phyloP scores from a whole-genome alignment of 2,329 filamentous ascomycete genomes.

The Fusarium sterilihyphosum region DNA sequence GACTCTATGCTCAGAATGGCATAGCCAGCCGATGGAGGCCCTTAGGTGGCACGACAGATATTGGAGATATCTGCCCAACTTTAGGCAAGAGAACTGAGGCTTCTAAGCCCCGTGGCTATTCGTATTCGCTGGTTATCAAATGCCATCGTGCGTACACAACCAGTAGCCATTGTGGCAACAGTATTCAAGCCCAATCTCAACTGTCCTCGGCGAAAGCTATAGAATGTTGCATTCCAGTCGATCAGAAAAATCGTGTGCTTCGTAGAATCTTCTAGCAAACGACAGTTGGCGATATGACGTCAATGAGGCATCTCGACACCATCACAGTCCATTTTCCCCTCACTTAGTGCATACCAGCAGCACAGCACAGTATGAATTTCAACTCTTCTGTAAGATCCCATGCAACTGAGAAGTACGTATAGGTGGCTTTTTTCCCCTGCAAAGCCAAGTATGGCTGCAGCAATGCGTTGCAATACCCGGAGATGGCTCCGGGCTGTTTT shows the following conservation, averaged over 20 bases:
- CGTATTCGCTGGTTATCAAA: background rate
- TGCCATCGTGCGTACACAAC: background rate
- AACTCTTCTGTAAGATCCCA: conserved; percentile 10
- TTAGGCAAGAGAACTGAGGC: background rate
- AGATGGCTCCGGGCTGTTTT: background rate
- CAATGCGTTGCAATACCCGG: background rate
- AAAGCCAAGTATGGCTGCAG: background rate
- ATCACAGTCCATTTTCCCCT: conserved; percentile 20
- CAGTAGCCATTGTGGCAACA: background rate
- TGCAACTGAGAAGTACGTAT: conserved; percentile 14
- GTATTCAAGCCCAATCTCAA: background rate
- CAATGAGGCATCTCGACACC: conserved; percentile 35
- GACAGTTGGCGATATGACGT: conserved; percentile 29
- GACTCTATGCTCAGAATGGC: background rate
- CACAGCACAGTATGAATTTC: conserved; percentile 1
- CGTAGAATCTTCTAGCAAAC: conserved; percentile 19
- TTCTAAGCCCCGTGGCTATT: background rate
- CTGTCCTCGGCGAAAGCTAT: background rate
- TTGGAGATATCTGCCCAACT: background rate
- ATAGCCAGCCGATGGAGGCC: background rate
- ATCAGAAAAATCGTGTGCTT: background rate
- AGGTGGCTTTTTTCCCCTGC: background rate
- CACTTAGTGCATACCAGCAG: background rate
- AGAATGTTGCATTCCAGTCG: background rate
- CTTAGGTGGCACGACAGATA: background rate